These are phyloP conservation scores for Suillus placidus DNA, from an alignment of 768 basidiomycete species.

Conservation along the genomic window DNA sequence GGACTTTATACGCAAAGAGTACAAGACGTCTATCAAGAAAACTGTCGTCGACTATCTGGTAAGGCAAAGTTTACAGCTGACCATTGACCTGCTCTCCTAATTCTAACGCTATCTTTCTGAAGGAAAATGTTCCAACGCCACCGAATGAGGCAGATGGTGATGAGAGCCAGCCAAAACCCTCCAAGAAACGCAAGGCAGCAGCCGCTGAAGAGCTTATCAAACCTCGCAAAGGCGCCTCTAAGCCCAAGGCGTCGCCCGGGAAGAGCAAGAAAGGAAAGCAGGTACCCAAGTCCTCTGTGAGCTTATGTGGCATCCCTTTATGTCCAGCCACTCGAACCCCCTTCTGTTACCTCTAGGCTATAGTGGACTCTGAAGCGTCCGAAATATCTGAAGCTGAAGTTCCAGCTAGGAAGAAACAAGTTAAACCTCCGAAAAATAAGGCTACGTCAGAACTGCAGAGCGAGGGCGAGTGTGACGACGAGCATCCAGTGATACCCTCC, in stretches of 20 bases:
- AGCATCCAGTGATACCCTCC: neutral
- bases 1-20: conserved; percentile 45
- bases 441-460: neutral
- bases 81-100: neutral
- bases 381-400: conserved; percentile 2
- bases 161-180: neutral
- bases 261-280: conserved; percentile 2
- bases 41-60: conserved; percentile 21
- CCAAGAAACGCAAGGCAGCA: conserved; percentile 16
- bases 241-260: neutral
- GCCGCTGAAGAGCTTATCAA: neutral
- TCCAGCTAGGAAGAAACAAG: neutral
- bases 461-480: neutral
- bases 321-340: neutral
- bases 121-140: neutral
- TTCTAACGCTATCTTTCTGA: neutral
- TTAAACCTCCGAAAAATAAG: neutral
- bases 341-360: neutral
- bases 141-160: conserved; percentile 9
- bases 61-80: neutral
- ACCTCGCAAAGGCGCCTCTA: neutral
- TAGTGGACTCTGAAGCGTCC: conserved; percentile 2
- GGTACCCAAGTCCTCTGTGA: conserved; percentile 2
- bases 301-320: neutral
- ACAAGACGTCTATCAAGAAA: conserved; percentile 50